Base-by-base conservation (phyloP, 2,329 filamentous ascomycete species). In the Penicillium sp. region DNA sequence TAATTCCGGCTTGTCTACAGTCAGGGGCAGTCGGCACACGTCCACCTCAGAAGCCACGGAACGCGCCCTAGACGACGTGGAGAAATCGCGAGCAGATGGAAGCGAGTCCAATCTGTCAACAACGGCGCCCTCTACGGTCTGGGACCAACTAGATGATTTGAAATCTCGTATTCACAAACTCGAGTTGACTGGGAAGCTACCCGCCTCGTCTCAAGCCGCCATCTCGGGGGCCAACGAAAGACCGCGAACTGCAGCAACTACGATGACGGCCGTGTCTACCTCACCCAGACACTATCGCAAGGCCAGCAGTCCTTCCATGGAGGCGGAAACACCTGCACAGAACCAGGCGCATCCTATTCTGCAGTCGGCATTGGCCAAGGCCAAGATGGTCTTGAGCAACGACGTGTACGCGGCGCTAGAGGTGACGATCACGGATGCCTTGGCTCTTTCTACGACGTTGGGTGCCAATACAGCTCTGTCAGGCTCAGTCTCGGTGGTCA, bases 81-180 rank as follows among this genome's bases (percentile, higher is more conserved):
- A 76, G 24, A 73, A 70, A 51, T 51, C 74, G 29, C 69, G 71
- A 52, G 66, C 70, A 21, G 87, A 93, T 67, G 88, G 88, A 9
- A 92, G 91, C 0, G 91, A 95, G 67, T 98, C 95, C 0, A 93
- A 90, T 0, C 83, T 90, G 33, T 98, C 95, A 0, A 95, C 91
- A 0, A 92, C 89, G 1, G 91, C 91, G 1, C 91, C 93, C 13
- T 96, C 92, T 2, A 97, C 92, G 0, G 91, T 99, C 3, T 99
- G 95, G 95, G 95, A 98, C 71, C 95, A 99, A 74, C 78, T 99
- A 27, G 95, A 98, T 66, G 95, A 98, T 63, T 79, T 99, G 47
- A 98, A 98, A 73, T 95, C 91, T 41, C 86, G 95, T 29, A 96
- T 99, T 66, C 88, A 91, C 65, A 90, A 91, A 58, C 83, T 99